Evolutionary conservation across 2,329 filamentous ascomycete genomes (phyloP), one percentile per base, ranked within the genome.

Genomic region (Lachnum nothofagi): DNA sequence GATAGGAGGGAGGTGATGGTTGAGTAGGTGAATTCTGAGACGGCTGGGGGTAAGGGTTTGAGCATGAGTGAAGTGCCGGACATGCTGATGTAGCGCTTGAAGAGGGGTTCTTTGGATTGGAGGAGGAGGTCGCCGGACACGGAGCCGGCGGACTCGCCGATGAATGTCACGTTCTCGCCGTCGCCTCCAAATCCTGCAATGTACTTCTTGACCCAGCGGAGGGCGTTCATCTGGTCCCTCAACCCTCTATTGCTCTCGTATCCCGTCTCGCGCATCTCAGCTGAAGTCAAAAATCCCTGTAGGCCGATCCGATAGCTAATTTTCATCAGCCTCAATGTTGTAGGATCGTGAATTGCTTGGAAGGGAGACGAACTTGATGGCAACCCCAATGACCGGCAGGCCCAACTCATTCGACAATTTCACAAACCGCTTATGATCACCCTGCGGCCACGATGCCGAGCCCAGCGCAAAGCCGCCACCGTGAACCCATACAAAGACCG

Each of bases 401-500:
- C 67, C 69, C 16, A 67, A 67, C 12, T 71, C 67, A 0, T 63
- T 60, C 0, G 73, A 73, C 4, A 75, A 55, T 51, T 68, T 68
- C 3, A 77, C 73, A 4, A 80, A 52, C 1, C 68, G 61, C 4
- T 63, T 62, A 17, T 71, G 62, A 51, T 78, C 71, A 53, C 74
- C 77, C 31, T 78, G 73, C 1, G 76, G 76, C 67, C 74, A 79
- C 37, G 69, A 76, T 35, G 70, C 74, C 3, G 73, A 73, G 2
- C 76, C 77, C 2, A 72, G 66, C 2, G 64, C 62, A 42, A 76
- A 72, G 0, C 72, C 76, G 9, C 77, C 76, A 0, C 77, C 77
- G 50, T 79, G 75, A 4, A 80, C 68, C 53, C 76, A 77, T 1
- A 76, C 67, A 33, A 78, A 66, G 0, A 79, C 75, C 0, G 76